phyloP scores from a whole-genome alignment of 1,284 basidiomycete species.

The Ceratorhiza oryzae-sativae region DNA sequence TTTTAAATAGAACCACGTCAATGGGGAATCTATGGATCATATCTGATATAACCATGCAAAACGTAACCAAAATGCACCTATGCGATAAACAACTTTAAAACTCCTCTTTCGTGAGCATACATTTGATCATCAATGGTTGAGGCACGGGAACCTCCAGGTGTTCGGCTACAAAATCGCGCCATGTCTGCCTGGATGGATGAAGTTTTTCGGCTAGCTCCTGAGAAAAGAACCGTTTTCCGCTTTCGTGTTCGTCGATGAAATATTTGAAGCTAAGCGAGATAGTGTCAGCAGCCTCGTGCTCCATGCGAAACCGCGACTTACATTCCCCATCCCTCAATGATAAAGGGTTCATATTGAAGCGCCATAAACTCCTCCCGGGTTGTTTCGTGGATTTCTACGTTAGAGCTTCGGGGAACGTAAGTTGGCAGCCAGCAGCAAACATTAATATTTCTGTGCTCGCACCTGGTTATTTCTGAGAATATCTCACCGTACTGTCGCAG shows the following conservation, averaged over 20 bases:
- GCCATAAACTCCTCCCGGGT: conserved; percentile 22
- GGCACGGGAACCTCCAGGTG: conserved; percentile 3
- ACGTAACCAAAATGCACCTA: no score
- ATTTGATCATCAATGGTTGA: conserved; percentile 10
- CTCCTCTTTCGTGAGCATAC: background rate
- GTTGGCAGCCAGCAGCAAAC: background rate
- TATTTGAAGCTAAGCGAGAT: background rate
- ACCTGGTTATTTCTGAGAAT: conserved; percentile 28
- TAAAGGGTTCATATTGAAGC: background rate
- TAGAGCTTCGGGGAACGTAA: background rate
- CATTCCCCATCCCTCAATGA: background rate
- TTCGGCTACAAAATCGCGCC: conserved; percentile 9
- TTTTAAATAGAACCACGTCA: background rate
- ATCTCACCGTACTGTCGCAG: conserved; percentile 7
- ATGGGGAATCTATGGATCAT: no score
- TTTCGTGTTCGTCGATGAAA: conserved; percentile 15
- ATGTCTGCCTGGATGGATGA: conserved; percentile 16
- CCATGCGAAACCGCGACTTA: background rate
- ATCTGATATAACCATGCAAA: no score
- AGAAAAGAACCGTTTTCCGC: background rate
- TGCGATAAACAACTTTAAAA: background rate
- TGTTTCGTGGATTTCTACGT: background rate
- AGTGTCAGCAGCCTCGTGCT: no score
- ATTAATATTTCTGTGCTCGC: background rate
- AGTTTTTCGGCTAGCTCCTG: background rate